Base-by-base conservation (phyloP, 192 early-diverging fungal genomes). In the Coemansia sp. region DNA sequence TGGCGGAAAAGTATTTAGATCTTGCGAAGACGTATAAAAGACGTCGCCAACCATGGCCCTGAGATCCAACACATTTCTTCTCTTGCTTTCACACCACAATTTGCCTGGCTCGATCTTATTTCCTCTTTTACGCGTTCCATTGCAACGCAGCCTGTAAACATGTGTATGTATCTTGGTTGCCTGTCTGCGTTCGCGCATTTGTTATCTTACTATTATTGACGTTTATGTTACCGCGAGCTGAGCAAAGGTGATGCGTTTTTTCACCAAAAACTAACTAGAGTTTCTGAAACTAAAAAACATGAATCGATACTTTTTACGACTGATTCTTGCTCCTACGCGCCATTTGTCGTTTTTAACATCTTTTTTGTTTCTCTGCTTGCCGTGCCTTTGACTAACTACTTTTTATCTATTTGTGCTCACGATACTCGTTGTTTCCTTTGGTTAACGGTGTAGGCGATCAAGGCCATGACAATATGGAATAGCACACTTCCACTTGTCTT, bases 191-290 rank as follows among this genome's bases (percentile, higher is more conserved):
- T 60, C 25, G 25, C 25, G 25, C 25, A 25, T n/a, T 1, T 2
- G 25, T 25, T 25, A 25, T 25, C 25, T 25, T 25, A 25, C 25
- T 25, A 25, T 22, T 64, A 16, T 9, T 7, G 58, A 43, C 57
- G 22, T 38, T 32, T 50, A 6, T 22, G 39, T 54, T 22, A 25
- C 25, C 25, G 51, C 20, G 51, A 7, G 65, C 11, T 5, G 20
- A 5, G 55, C 66, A 19, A 51, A 67, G 48, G 63, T 81, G 79
- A 81, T 81, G 79, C 58, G 41, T 57, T 40, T 67, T 53, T 76
- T 63, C 58, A 69, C 61, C 64, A 62, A 53, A 72, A 62, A 75
- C 51, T 76, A 76, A 81, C 79, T 81, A 81, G 79, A 81, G 79
- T 81, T 62, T 76, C 57, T 81, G 74, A 81, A 25, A 25, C 25